Evolutionary conservation across 805 yeast species (phyloP).

Genomic region (Metschnikowia noctiluminum): DNA sequence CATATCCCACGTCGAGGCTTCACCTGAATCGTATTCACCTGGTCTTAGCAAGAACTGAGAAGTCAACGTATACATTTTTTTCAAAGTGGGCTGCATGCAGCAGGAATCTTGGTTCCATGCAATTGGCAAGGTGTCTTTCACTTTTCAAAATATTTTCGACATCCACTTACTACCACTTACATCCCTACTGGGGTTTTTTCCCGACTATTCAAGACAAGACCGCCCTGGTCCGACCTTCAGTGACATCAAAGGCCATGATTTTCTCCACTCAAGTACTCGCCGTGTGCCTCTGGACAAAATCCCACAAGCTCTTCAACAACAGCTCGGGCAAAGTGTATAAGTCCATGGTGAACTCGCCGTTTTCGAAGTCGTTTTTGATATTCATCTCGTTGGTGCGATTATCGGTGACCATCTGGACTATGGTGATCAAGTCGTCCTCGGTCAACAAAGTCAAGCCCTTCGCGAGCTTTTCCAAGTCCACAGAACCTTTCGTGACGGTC

Average conservation of each 20-base stretch:
- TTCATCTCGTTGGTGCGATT: constrained; percentile 94
- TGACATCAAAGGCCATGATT: background rate
- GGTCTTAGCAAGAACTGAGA: no score
- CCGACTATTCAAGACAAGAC: background rate
- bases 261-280: constrained; percentile 12
- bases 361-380: constrained; percentile 91
- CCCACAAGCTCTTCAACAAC: constrained; percentile 89
- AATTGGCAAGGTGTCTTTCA: no score
- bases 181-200: background rate
- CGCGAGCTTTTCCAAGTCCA: constrained; percentile 88
- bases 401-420: constrained; percentile 97
- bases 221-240: background rate
- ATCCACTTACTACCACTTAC: background rate
- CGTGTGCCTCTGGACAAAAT: constrained; percentile 76
- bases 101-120: no score
- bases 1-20: no score
- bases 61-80: no score
- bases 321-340: constrained; percentile 89
- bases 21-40: no score
- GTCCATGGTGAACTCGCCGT: constrained; percentile 97
- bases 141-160: no score
- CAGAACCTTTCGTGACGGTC: constrained; percentile 61
- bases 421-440: constrained; percentile 91
- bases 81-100: no score
- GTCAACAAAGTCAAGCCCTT: constrained; percentile 81